Percentiles rank a stretch among this genome's conserved stretches.
Evolutionary conservation across 2,329 filamentous ascomycete genomes (phyloP).

Genomic region (Rutstroemia sp.): DNA sequence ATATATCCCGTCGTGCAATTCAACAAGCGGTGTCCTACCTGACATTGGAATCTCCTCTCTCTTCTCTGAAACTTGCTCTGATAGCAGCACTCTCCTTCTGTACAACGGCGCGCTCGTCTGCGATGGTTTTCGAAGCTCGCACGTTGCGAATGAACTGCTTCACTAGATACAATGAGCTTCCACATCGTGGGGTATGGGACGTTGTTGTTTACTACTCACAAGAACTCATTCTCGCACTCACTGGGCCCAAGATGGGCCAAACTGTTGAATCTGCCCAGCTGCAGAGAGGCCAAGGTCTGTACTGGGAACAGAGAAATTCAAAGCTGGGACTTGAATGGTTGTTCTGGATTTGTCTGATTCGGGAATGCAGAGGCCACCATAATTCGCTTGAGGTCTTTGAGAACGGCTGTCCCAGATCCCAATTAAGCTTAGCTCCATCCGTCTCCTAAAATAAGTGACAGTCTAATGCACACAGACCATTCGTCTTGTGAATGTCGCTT

Average conservation of each 20-base stretch:
- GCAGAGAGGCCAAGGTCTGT: neutral
- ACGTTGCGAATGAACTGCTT: slow-evolving; percentile 99
- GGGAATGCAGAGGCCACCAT: slow-evolving; percentile 11
- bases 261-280: slow-evolving; percentile 17
- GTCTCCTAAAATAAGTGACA: no score
- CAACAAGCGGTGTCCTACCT: slow-evolving; percentile 50
- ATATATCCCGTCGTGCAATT: neutral
- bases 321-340: neutral
- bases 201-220: slow-evolving; percentile 20
- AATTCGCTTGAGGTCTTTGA: slow-evolving; percentile 9
- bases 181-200: slow-evolving; percentile 13
- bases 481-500: no score
- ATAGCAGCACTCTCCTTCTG: slow-evolving; percentile 99
- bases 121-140: slow-evolving; percentile 95
- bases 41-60: slow-evolving; percentile 85
- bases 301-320: neutral
- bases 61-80: slow-evolving; percentile 93
- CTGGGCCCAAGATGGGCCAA: slow-evolving; percentile 28
- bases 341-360: neutral
- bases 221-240: slow-evolving; percentile 29
- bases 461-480: no score
- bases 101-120: slow-evolving; percentile 95
- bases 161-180: slow-evolving; percentile 47
- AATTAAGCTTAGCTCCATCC: neutral
- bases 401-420: neutral